Base-by-base conservation (phyloP, 352 stramenopile genomes). In the Phytophthora melonis region DNA sequence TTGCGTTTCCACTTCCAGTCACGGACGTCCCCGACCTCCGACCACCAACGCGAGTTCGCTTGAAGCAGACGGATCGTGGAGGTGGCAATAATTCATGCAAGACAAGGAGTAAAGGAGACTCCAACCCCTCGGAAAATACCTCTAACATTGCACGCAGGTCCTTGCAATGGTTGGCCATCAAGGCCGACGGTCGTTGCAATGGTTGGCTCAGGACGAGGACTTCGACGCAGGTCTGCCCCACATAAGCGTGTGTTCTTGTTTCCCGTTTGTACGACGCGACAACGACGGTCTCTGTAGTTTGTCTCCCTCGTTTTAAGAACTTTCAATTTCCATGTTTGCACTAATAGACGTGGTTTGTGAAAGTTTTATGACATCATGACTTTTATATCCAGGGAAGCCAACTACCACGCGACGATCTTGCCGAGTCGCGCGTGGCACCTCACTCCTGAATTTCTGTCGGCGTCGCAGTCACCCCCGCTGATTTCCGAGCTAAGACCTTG, bases 201-300 rank as follows among this genome's bases (percentile, higher is more conserved):
- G 27, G 8, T 34, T 49, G 47, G 18, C 25, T 49, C 7, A 57
- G 30, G 30, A 34, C 7, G 30, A 34, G 9, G 30, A 34, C 30
- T 34, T 34, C 30, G 30, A 34, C 30, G 7, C 30, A 34, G 30
- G 30, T 34, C 30, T 52, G 55, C 36, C 27, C 39, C 41, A 34
- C 52, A n/a, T 55, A 14, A 50, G n/a, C 54, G 41, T 64, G 25
- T 49, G 32, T 2, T 47, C 54, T 54, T 74, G 47, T 16, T 52
- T 63, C 58, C 56, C 56, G 27, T 39, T 57, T 56, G 39, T 55
- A 57, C 63, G 59, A 69, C 41, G 30, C 16, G 14, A 69, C 63
- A n/a, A 69, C 52, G 21, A 61, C 16, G 36, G 62, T 68, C 62
- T 61, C 62, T 53, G 25, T 30, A 30, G 61, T 49, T 56, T 36